phyloP scores from a whole-genome alignment of 768 basidiomycete genomes.

The Leccinum arenicola region DNA sequence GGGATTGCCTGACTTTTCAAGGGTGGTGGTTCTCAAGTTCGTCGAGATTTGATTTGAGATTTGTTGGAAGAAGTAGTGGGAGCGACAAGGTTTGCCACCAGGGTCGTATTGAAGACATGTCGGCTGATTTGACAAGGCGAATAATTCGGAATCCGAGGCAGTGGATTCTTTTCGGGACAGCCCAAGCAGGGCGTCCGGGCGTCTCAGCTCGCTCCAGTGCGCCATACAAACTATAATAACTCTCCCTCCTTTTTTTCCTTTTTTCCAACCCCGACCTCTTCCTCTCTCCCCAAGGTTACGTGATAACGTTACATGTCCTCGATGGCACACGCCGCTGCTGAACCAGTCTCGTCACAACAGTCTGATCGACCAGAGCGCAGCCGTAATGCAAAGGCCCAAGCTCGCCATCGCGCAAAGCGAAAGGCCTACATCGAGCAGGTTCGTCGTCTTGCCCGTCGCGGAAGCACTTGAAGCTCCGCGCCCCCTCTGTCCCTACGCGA shows the following conservation, averaged over 20 bases:
- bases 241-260: constrained; percentile 28
- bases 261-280: constrained; percentile 52
- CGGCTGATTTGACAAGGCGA: constrained; percentile 43
- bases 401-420: constrained; percentile 85
- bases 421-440: constrained; percentile 94
- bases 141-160: constrained; percentile 47
- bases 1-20: constrained; percentile 19
- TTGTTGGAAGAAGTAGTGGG: constrained; percentile 18
- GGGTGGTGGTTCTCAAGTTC: constrained; percentile 20
- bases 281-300: constrained; percentile 37
- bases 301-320: constrained; percentile 56
- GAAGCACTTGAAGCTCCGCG: constrained; percentile 7
- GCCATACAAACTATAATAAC: constrained; percentile 34
- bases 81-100: constrained; percentile 34
- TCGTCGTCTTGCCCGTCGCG: constrained; percentile 1
- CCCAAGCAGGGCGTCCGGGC: constrained; percentile 16
- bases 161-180: constrained; percentile 27
- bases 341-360: constrained; percentile 36
- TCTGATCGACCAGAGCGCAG: constrained; percentile 75
- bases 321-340: constrained; percentile 51
- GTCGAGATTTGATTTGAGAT: constrained; percentile 34
- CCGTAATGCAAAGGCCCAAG: constrained; percentile 87
- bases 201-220: constrained; percentile 22
- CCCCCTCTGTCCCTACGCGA: constrained; percentile 7
- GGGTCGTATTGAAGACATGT: constrained; percentile 33